These are phyloP conservation scores for Talaromyces albobiverticillius DNA, from an alignment of 2,329 filamentous ascomycete species.

Conservation along the genomic window DNA sequence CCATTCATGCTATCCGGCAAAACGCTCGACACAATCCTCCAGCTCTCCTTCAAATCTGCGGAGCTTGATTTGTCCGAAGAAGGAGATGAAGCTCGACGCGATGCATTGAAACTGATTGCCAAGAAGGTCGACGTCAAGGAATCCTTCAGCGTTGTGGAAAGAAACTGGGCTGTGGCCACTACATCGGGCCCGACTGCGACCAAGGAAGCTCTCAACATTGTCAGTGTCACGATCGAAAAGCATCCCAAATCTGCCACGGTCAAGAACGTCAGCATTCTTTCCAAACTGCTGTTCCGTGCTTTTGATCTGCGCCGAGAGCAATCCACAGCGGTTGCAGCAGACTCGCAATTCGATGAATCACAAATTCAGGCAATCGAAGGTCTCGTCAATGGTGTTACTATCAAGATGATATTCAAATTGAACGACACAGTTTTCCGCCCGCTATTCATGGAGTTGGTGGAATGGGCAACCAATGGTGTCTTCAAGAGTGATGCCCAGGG, in stretches of 20 bases:
- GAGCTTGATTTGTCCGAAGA: slow-evolving; percentile 59
- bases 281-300: slow-evolving; percentile 55
- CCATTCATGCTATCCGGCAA: slow-evolving; percentile 83
- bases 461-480: slow-evolving; percentile 67
- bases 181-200: slow-evolving; percentile 62
- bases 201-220: slow-evolving; percentile 65
- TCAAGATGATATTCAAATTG: slow-evolving; percentile 94
- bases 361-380: slow-evolving; percentile 60
- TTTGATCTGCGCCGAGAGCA: slow-evolving; percentile 48
- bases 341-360: slow-evolving; percentile 39
- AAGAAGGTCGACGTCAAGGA: slow-evolving; percentile 73
- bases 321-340: slow-evolving; percentile 26
- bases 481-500: slow-evolving; percentile 61
- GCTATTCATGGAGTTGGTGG: slow-evolving; percentile 80
- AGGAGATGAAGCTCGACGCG: slow-evolving; percentile 61
- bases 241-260: slow-evolving; percentile 75
- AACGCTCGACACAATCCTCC: slow-evolving; percentile 69
- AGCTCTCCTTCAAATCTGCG: slow-evolving; percentile 70
- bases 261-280: slow-evolving; percentile 70
- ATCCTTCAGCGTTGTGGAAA: slow-evolving; percentile 70
- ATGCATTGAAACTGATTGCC: slow-evolving; percentile 72
- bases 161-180: slow-evolving; percentile 68
- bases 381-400: slow-evolving; percentile 64
- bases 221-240: slow-evolving; percentile 70
- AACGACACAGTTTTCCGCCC: slow-evolving; percentile 93